Conservation (phyloP, 2,329 filamentous ascomycete genomes). For the Apiospora saccharicola region DNA sequence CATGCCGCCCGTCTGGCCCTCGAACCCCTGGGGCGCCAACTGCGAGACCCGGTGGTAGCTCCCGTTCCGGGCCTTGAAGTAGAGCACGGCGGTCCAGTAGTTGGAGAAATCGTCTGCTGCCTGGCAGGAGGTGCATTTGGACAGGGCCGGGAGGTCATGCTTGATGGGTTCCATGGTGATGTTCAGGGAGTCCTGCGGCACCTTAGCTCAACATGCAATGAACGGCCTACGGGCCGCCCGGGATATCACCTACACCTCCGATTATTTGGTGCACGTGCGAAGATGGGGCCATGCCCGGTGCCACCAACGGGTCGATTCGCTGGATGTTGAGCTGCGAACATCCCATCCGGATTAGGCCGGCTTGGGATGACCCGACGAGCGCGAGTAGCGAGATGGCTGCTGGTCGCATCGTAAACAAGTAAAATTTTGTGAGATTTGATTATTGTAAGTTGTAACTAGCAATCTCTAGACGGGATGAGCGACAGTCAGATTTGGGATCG, state of each 20-base stretch:
- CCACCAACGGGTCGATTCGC: constrained; percentile 25
- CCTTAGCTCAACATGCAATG: too few relatives aligned
- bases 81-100: constrained; percentile 43
- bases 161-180: constrained; percentile 32
- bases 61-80: constrained; percentile 39
- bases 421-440: neutral
- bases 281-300: constrained; percentile 21
- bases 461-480: neutral
- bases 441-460: neutral
- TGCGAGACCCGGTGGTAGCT: constrained; percentile 35
- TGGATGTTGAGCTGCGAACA: constrained; percentile 23
- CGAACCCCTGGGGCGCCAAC: constrained; percentile 40
- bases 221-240: too few relatives aligned
- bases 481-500: too few relatives aligned
- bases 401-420: neutral
- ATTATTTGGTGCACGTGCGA: constrained; percentile 23
- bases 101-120: constrained; percentile 44
- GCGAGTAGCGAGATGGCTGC: neutral
- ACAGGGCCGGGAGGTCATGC: constrained; percentile 37
- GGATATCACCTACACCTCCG: constrained; percentile 24
- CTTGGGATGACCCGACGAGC: neutral
- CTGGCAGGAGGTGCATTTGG: constrained; percentile 42
- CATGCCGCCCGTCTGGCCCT: constrained; percentile 39
- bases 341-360: neutral
- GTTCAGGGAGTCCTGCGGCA: constrained; percentile 39